Conservation (phyloP, 805 yeast genomes). For the Saccharomyces cerevisiae region DNA sequence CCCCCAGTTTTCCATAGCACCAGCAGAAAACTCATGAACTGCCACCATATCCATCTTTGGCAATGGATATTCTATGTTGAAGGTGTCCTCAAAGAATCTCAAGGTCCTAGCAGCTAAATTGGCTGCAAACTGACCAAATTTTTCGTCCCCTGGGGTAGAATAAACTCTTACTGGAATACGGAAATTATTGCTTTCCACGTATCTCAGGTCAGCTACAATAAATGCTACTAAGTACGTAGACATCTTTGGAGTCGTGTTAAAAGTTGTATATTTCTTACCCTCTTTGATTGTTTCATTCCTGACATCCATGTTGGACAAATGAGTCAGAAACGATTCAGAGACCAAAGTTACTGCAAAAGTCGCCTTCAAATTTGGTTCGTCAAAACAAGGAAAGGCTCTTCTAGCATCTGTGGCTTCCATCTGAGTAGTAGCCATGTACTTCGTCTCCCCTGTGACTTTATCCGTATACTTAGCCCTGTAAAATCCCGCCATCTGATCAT, state of each 20-base stretch:
- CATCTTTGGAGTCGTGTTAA: conserved; percentile 61
- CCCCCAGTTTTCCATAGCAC: conserved; percentile 93
- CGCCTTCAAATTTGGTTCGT: conserved; percentile 65
- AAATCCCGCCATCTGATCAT: conserved; percentile 64
- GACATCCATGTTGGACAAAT: conserved; percentile 62
- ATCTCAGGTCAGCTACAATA: conserved; percentile 58
- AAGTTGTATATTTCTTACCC: conserved; percentile 41
- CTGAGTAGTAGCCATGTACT: conserved; percentile 26
- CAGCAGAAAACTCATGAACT: conserved; percentile 63
- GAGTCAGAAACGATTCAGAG: conserved; percentile 44
- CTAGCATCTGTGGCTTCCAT: conserved; percentile 76
- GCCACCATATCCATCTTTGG: conserved; percentile 78
- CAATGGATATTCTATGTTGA: conserved; percentile 66
- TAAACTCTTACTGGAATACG: conserved; percentile 54
- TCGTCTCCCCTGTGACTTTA: conserved; percentile 28
- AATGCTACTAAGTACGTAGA: conserved; percentile 69
- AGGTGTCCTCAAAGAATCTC: conserved; percentile 55
- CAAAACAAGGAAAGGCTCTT: conserved; percentile 69
- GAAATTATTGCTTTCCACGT: conserved; percentile 41
- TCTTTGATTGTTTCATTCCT: conserved; percentile 31
- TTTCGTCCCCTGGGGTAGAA: conserved; percentile 48
- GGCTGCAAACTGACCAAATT: conserved; percentile 54
- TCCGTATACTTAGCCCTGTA: conserved; percentile 56
- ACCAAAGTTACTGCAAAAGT: conserved; percentile 50
- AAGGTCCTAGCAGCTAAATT: conserved; percentile 58